phyloP scores from a whole-genome alignment of 1,284 basidiomycete genomes.

The Trichosporon inkin region DNA sequence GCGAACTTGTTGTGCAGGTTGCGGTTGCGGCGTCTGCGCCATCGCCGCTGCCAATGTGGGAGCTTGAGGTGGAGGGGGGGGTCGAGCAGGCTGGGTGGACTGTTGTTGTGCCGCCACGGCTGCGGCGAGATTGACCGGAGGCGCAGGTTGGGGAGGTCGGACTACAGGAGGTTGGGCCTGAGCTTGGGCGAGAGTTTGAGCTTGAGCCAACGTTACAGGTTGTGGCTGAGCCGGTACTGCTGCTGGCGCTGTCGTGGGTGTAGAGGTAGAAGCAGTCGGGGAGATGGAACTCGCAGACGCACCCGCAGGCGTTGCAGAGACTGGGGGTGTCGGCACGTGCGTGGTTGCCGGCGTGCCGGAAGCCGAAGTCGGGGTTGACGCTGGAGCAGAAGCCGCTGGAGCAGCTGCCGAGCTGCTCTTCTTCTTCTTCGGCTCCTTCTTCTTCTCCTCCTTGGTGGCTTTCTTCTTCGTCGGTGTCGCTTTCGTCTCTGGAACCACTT shows the following conservation, averaged over 20 bases:
- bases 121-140: slow-evolving; percentile 3
- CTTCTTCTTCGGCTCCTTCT: slow-evolving; percentile 30
- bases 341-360: background rate
- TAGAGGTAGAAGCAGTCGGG: background rate
- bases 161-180: slow-evolving; percentile 2
- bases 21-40: background rate
- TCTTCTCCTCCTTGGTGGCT: slow-evolving; percentile 12
- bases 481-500: background rate
- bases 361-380: background rate
- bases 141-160: background rate
- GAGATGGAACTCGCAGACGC: background rate
- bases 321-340: background rate
- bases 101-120: slow-evolving; percentile 1
- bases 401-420: slow-evolving; percentile 14
- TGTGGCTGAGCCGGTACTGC: background rate
- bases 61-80: slow-evolving; percentile 10
- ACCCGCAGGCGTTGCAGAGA: background rate
- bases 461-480: slow-evolving; percentile 20
- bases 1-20: background rate
- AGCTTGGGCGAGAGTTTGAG: slow-evolving; percentile 16
- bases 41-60: slow-evolving; percentile 9
- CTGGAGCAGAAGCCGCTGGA: slow-evolving; percentile 9
- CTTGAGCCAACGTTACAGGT: slow-evolving; percentile 14
- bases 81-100: background rate
- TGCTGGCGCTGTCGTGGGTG: background rate